phyloP scores from a whole-genome alignment of 345 rosid species.

The Syzygium jambos region DNA sequence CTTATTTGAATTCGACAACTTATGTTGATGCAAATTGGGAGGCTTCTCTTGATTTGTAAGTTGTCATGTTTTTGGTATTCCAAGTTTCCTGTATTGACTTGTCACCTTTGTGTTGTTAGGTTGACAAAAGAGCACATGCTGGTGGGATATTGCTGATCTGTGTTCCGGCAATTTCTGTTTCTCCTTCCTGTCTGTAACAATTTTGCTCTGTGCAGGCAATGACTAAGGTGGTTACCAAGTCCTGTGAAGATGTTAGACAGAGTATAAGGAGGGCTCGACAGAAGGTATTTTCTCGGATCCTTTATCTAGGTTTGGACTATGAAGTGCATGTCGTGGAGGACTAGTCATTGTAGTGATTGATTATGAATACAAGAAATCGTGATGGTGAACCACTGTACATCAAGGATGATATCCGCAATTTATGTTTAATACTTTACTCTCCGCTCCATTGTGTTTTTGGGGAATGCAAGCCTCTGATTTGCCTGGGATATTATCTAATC shows the following conservation, averaged over 20 bases:
- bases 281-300: constrained; percentile 41
- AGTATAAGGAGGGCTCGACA: constrained; percentile 89
- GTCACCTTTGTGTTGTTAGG: constrained; percentile 21
- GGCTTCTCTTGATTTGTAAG: not conserved
- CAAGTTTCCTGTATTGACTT: not conserved
- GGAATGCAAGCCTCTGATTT: not conserved
- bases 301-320: not conserved
- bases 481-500: not conserved
- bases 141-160: constrained; percentile 26
- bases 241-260: constrained; percentile 86
- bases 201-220: constrained; percentile 43
- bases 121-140: constrained; percentile 90
- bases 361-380: not conserved
- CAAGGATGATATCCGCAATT: not conserved
- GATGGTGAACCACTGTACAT: not conserved
- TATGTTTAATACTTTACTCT: not conserved
- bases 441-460: not conserved
- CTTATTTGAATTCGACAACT: not conserved
- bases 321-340: not conserved
- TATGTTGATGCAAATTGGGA: not conserved
- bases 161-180: not conserved
- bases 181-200: not conserved
- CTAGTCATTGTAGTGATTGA: not conserved
- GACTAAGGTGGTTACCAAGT: constrained; percentile 80
- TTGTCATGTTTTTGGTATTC: not conserved